These are phyloP conservation scores for Hypoxylon trugodes DNA, from an alignment of 495 filamentous ascomycete genomes.

Conservation along the genomic window DNA sequence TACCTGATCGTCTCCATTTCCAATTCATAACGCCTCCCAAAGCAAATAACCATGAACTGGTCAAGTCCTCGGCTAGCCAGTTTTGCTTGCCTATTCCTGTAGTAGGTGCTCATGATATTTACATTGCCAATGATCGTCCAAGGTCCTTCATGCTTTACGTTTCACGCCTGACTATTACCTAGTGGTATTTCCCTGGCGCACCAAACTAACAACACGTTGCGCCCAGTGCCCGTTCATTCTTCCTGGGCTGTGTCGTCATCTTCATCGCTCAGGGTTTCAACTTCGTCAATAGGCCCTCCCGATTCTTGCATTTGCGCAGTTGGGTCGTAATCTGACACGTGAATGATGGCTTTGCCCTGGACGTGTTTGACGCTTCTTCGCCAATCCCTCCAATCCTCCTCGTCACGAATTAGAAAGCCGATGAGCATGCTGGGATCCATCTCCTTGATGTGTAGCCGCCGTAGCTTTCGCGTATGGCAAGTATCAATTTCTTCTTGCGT, in stretches of 20 bases:
- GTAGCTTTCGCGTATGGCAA: slow-evolving; percentile 86
- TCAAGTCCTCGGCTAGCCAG: neutral
- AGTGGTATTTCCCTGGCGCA: slow-evolving; percentile 36
- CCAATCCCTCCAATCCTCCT: slow-evolving; percentile 87
- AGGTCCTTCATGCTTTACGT: slow-evolving; percentile 7
- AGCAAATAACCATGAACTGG: neutral
- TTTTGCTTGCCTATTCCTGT: slow-evolving; percentile 13
- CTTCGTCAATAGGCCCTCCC: slow-evolving; percentile 83
- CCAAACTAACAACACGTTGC: slow-evolving; percentile 40
- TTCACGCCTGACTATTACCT: slow-evolving; percentile 34
- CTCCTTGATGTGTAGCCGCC: slow-evolving; percentile 83
- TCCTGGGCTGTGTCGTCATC: slow-evolving; percentile 56
- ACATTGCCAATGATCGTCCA: slow-evolving; percentile 25
- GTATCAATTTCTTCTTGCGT: slow-evolving; percentile 76
- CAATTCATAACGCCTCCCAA: neutral
- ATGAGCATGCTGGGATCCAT: slow-evolving; percentile 99
- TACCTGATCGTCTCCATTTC: neutral
- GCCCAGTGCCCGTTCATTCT: slow-evolving; percentile 40
- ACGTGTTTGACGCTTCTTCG: slow-evolving; percentile 70
- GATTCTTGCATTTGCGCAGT: slow-evolving; percentile 63
- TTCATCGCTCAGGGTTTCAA: slow-evolving; percentile 73
- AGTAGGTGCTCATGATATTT: slow-evolving; percentile 33
- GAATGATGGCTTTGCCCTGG: slow-evolving; percentile 84
- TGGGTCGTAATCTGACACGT: slow-evolving; percentile 75
- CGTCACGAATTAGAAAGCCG: slow-evolving; percentile 87